Conservation (phyloP, 208 protist genomes). For the Wallacemonas sp. region DNA sequence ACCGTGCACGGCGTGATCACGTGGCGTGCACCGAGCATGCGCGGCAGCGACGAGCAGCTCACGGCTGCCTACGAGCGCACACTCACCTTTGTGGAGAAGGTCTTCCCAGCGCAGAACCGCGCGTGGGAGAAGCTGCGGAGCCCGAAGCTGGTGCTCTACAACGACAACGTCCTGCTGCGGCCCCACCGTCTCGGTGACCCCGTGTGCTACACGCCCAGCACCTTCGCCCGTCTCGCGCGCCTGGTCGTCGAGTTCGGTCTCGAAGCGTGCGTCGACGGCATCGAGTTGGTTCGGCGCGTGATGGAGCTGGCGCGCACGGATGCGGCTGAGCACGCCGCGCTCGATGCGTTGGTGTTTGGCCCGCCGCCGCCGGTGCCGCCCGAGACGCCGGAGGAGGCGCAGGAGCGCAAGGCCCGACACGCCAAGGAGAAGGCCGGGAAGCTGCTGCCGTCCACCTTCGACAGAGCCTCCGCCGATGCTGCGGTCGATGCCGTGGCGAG, state of each 20-base stretch:
- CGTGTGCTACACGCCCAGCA: conserved; percentile 29
- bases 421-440: conserved; percentile 13
- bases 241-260: conserved; percentile 80
- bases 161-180: conserved; percentile 67
- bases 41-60: conserved; percentile 40
- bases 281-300: conserved; percentile 57
- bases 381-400: conserved; percentile 7
- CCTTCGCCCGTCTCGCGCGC: conserved; percentile 37
- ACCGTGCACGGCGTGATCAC: conserved; percentile 82
- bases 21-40: conserved; percentile 82
- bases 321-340: conserved; percentile 58
- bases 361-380: conserved; percentile 1
- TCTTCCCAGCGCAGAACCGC: conserved; percentile 49
- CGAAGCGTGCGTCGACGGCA: conserved; percentile 69
- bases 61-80: conserved; percentile 61
- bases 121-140: conserved; percentile 62
- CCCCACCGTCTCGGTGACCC: conserved; percentile 8
- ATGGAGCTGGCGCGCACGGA: conserved; percentile 67
- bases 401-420: conserved; percentile 5
- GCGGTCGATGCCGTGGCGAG: conserved; percentile 14
- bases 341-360: conserved; percentile 69
- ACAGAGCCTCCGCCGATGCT: conserved; percentile 1
- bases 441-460: background rate
- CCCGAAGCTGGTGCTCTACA: conserved; percentile 64
- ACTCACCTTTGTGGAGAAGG: conserved; percentile 59